Evolutionary conservation across 768 basidiomycete genomes (phyloP).

Genomic region (Piloderma croceum): DNA sequence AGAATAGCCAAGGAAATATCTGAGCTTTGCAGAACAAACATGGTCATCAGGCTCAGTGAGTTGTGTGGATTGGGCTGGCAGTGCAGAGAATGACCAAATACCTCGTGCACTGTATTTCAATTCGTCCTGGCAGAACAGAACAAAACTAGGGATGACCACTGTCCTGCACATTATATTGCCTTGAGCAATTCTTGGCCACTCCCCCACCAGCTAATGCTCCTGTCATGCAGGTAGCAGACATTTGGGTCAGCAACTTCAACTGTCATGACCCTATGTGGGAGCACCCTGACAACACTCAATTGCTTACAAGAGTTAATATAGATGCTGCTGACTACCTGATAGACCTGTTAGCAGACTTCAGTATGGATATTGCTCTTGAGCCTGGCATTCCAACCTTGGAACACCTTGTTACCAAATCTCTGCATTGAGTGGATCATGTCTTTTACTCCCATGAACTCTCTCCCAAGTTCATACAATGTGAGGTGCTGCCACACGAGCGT

Average conservation of each 20-base stretch:
- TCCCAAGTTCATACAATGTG: not conserved
- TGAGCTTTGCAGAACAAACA: too few relatives aligned
- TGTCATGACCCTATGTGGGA: conserved; percentile 38
- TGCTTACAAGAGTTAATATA: conserved; percentile 14
- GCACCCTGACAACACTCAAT: conserved; percentile 20
- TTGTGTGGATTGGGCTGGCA: too few relatives aligned
- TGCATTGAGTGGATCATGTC: conserved; percentile 5
- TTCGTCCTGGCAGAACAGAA: too few relatives aligned
- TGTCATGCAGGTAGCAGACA: conserved; percentile 6
- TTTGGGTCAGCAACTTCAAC: conserved; percentile 37
- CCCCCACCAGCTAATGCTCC: not conserved
- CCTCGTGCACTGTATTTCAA: too few relatives aligned
- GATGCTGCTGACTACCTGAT: conserved; percentile 2
- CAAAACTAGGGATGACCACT: too few relatives aligned
- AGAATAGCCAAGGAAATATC: too few relatives aligned
- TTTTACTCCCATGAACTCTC: conserved; percentile 1
- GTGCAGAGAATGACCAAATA: too few relatives aligned
- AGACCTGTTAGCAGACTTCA: not conserved
- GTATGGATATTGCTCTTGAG: conserved; percentile 2
- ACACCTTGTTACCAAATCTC: not conserved
- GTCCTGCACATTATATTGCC: not conserved
- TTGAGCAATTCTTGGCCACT: not conserved
- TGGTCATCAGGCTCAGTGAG: too few relatives aligned
- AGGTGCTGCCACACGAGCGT: accelerated
- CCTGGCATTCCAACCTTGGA: not conserved